Evolutionary conservation across 768 basidiomycete species (phyloP), one percentile per base, ranked within the genome.

Genomic region (Gymnopilus junonius): DNA sequence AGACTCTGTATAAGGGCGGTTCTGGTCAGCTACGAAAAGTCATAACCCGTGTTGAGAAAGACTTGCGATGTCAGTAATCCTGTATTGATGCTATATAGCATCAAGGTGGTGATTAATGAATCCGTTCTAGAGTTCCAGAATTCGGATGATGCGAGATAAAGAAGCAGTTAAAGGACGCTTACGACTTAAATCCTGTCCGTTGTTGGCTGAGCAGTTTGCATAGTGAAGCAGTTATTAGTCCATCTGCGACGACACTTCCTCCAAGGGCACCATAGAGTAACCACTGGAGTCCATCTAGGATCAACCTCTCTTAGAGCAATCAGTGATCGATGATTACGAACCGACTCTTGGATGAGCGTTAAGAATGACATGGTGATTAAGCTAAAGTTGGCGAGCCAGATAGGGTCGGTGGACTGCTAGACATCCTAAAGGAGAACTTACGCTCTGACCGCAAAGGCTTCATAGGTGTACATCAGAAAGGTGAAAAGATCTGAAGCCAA

Each of bases 1-100:
- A 73, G 15, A 73, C 35, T 14, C 71, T 70, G 35, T 8, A 27
- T 17, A 39, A 11, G 40, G 32, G 21, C 34, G 31, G 14, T 23
- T 34, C n/a, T 34, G 10, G 10, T 37, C 21, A 42, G 31, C 21
- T 25, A 27, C 21, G 1, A 46, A 20, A 31, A 3, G 3, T 8
- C 23, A 51, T 12, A 6, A 35, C 25, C 20, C 14, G 23, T 8
- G 12, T 45, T 32, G 34, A 59, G 34, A n/a, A 15, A 58, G 37
- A 59, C 67, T 20, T 62, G 68, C 71, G 69, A 69, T 11, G 71
- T 72, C n/a, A 72, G 62, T 29, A 72, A 61, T 35, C 69, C 71
- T 69, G 72, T 71, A 27, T 73, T 73, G 57, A 73, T 69, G 11
- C 66, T 70, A 31, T 71, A 73, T 3, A 69, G 31, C 67, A 73